Evolutionary conservation across 1,139 yeast genomes (phyloP).

Genomic region (Kodamaea sp.): DNA sequence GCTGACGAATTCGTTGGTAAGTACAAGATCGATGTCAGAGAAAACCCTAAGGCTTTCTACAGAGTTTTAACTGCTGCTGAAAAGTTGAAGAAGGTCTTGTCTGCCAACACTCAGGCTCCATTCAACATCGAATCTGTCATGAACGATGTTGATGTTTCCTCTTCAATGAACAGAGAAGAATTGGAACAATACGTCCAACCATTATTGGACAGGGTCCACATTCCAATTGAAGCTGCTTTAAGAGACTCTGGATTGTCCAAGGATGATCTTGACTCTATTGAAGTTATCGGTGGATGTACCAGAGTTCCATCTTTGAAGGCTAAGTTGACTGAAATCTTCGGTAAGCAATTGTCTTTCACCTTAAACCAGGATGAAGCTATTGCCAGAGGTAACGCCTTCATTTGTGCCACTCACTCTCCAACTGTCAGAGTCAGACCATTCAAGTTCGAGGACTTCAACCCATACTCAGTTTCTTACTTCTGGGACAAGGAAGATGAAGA

Average conservation of each 20-base stretch:
- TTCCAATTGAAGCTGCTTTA: conserved; percentile 82
- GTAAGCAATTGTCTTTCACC: conserved; percentile 88
- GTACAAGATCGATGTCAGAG: conserved; percentile 88
- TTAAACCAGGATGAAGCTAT: conserved; percentile 99
- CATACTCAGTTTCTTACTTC: conserved; percentile 86
- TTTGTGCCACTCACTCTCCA: conserved; percentile 99
- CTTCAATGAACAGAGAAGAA: conserved; percentile 87
- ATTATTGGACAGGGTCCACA: conserved; percentile 69
- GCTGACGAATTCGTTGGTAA: conserved; percentile 88
- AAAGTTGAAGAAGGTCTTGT: conserved; percentile 90
- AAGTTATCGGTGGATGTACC: conserved; percentile 97
- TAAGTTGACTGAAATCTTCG: conserved; percentile 76
- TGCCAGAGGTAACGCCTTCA: conserved; percentile 98
- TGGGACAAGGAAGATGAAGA: conserved; percentile 96
- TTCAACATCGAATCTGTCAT: conserved; percentile 93
- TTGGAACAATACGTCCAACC: conserved; percentile 89
- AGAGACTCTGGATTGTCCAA: conserved; percentile 71
- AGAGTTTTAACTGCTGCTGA: conserved; percentile 92
- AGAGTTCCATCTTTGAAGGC: conserved; percentile 94
- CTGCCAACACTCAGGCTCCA: conserved; percentile 95
- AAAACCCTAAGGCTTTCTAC: conserved; percentile 93
- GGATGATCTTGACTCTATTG: conserved; percentile 84
- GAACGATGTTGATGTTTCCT: conserved; percentile 95
- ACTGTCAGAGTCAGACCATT: conserved; percentile 98
- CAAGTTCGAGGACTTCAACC: conserved; percentile 95